A percentile compares a stretch with the other conserved stretches of the same genome.
Conservation (phyloP, 2,329 filamentous ascomycete genomes). For the Aspergillus fumigatiaffinis region DNA sequence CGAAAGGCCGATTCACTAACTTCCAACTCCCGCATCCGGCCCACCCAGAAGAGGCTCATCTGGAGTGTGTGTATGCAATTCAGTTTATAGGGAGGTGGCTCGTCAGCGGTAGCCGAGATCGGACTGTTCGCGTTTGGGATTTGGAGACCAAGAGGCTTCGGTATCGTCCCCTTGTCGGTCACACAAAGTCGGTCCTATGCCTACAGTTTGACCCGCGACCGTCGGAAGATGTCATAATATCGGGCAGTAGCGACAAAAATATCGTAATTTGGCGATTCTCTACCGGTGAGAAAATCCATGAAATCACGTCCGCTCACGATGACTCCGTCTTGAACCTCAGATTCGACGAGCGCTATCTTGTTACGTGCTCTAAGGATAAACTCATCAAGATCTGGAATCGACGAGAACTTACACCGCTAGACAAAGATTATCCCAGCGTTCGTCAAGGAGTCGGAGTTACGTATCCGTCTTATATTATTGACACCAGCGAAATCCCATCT, state of each 20-base stretch:
- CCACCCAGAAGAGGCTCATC: conserved; percentile 76
- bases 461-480: conserved; percentile 54
- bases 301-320: conserved; percentile 69
- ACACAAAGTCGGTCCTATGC: conserved; percentile 84
- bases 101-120: conserved; percentile 89
- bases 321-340: conserved; percentile 92
- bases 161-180: conserved; percentile 68
- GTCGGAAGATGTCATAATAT: conserved; percentile 87
- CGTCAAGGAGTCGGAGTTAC: conserved; percentile 39
- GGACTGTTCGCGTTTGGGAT: conserved; percentile 85
- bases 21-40: conserved; percentile 88
- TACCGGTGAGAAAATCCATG: conserved; percentile 76
- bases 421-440: conserved; percentile 45
- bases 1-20: conserved; percentile 72
- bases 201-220: conserved; percentile 89
- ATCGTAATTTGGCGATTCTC: conserved; percentile 93
- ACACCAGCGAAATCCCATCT: conserved; percentile 43
- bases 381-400: conserved; percentile 96
- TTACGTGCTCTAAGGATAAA: conserved; percentile 97
- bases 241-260: conserved; percentile 86
- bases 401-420: conserved; percentile 52
- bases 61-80: conserved; percentile 90
- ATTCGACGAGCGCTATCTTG: conserved; percentile 85
- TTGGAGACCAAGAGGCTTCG: conserved; percentile 75
- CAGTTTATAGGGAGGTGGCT: conserved; percentile 83